Evolutionary conservation across 768 basidiomycete genomes (phyloP).

Genomic region (Podaxis sp.): DNA sequence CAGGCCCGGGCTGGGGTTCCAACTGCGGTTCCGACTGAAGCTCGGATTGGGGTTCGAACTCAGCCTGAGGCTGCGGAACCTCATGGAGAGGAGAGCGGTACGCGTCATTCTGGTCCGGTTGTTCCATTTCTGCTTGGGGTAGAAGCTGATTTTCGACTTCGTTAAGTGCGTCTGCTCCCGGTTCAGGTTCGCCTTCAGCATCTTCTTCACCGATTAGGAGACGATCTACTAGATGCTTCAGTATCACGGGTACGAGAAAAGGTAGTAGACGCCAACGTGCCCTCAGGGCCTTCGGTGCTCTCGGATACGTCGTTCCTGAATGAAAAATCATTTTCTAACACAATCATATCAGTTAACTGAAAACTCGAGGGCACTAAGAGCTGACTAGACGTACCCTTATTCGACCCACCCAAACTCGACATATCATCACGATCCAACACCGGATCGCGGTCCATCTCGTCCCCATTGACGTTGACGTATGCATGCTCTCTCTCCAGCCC

Average conservation of each 20-base stretch:
- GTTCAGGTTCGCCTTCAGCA: slow-evolving; percentile 12
- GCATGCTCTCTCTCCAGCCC: not conserved
- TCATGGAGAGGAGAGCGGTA: not conserved
- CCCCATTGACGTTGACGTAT: not conserved
- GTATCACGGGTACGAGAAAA: not conserved
- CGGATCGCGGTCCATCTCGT: not conserved
- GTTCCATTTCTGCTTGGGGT: not conserved
- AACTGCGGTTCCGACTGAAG: not conserved
- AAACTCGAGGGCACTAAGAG: not conserved
- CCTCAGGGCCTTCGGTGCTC: slow-evolving; percentile 5
- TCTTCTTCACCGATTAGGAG: slow-evolving; percentile 7
- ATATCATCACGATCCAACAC: slow-evolving; percentile 8
- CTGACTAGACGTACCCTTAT: not conserved
- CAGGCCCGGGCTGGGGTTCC: not conserved
- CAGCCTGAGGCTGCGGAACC: not conserved
- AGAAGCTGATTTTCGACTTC: not conserved
- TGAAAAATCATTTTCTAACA: slow-evolving; percentile 14
- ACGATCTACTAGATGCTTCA: not conserved
- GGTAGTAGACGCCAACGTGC: not conserved
- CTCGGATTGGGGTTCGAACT: not conserved
- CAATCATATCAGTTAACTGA: not conserved
- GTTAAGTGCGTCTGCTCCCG: not conserved
- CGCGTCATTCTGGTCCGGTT: not conserved
- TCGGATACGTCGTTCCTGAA: slow-evolving; percentile 10
- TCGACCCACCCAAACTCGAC: slow-evolving; percentile 13